Conservation (phyloP, 176 grass and related monocot genomes). For the Ananas comosus region DNA sequence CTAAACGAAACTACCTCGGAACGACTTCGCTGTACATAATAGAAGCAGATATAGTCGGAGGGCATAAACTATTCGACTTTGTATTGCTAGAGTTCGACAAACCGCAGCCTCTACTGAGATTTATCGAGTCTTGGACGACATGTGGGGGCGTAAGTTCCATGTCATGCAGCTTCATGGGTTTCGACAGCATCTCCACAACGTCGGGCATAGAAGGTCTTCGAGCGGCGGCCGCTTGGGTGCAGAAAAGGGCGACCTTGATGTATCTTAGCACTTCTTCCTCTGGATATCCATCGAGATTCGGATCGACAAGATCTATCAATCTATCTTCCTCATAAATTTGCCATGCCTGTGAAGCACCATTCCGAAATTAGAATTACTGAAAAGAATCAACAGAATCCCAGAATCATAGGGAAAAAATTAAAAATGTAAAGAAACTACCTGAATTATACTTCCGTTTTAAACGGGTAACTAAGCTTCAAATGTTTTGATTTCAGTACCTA, state of each 20-base stretch:
- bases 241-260: conserved; percentile 36
- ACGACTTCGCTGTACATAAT: neutral
- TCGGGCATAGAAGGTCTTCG: conserved; percentile 27
- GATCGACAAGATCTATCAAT: conserved; percentile 30
- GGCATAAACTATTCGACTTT: neutral
- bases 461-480: too few relatives aligned
- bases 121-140: neutral
- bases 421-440: neutral
- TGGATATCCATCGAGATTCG: conserved; percentile 4
- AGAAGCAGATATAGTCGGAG: neutral
- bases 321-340: conserved; percentile 25
- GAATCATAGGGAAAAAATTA: neutral
- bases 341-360: conserved; percentile 17
- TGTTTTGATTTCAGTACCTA: too few relatives aligned
- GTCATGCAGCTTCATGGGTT: conserved; percentile 16
- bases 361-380: neutral
- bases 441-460: too few relatives aligned
- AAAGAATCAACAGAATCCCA: neutral
- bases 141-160: conserved; percentile 20
- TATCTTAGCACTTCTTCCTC: conserved; percentile 20
- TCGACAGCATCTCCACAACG: conserved; percentile 35
- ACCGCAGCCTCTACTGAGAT: neutral
- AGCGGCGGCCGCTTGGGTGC: conserved; percentile 24
- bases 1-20: neutral
- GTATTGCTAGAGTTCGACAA: neutral